These are phyloP conservation scores for Casaregolazyma suthepensis DNA, from an alignment of 1,139 yeast species.

Conservation along the genomic window DNA sequence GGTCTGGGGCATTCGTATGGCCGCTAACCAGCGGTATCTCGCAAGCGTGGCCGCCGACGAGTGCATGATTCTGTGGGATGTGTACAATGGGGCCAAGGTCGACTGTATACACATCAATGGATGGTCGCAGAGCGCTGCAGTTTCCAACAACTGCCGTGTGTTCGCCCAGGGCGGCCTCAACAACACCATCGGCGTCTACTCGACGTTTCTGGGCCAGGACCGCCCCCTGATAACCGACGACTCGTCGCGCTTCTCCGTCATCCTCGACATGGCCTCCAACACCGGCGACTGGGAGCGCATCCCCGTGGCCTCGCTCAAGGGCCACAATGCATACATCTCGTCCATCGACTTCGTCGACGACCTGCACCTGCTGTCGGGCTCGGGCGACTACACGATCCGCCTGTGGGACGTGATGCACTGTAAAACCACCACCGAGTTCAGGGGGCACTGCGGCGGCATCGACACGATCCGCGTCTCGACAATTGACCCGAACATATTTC, in stretches of 20 bases:
- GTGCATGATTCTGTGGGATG: slow-evolving; percentile 77
- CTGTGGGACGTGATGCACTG: slow-evolving; percentile 75
- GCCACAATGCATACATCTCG: slow-evolving; percentile 79
- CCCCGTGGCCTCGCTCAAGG: slow-evolving; percentile 53
- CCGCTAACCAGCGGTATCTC: slow-evolving; percentile 50
- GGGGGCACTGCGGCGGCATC: slow-evolving; percentile 81
- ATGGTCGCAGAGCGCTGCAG: slow-evolving; percentile 74
- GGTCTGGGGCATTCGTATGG: slow-evolving; percentile 65
- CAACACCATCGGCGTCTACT: slow-evolving; percentile 66
- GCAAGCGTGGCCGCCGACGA: slow-evolving; percentile 82
- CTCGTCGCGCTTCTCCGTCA: slow-evolving; percentile 49
- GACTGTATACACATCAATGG: slow-evolving; percentile 59
- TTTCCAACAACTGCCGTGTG: slow-evolving; percentile 59
- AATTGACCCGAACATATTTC: slow-evolving; percentile 50
- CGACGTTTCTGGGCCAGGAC: background rate
- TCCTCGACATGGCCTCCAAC: background rate
- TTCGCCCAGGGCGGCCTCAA: slow-evolving; percentile 84
- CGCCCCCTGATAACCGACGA: background rate
- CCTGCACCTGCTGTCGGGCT: slow-evolving; percentile 53
- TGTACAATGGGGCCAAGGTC: slow-evolving; percentile 62
- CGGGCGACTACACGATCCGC: slow-evolving; percentile 79
- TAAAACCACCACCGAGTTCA: slow-evolving; percentile 47
- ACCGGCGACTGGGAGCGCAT: slow-evolving; percentile 6
- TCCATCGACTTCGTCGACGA: slow-evolving; percentile 61
- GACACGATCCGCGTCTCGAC: slow-evolving; percentile 45